Percentiles rank a stretch among this genome's conserved stretches.
Conservation (phyloP, 2,329 filamentous ascomycete species). For the Hypoxylon sp. region DNA sequence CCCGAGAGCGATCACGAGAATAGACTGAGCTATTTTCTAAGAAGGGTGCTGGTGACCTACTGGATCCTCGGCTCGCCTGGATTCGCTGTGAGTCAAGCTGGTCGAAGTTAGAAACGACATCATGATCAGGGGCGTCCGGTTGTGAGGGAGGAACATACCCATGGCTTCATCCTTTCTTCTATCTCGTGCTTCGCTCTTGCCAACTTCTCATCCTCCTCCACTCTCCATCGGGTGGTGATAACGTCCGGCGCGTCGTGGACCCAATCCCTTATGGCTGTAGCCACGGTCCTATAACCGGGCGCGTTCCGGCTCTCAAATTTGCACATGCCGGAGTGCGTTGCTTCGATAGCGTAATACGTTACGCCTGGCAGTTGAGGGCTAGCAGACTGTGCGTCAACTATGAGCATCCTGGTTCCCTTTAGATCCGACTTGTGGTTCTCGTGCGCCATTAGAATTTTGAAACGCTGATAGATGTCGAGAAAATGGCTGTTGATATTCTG, state of each 20-base stretch:
- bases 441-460: slow-evolving; percentile 81
- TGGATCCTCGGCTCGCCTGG: slow-evolving; percentile 46
- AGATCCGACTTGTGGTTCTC: slow-evolving; percentile 80
- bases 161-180: slow-evolving; percentile 60
- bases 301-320: slow-evolving; percentile 67
- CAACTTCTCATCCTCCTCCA: slow-evolving; percentile 68
- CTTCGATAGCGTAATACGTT: slow-evolving; percentile 74
- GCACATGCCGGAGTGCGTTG: slow-evolving; percentile 58
- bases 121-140: background rate
- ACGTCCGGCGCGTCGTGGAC: slow-evolving; percentile 65
- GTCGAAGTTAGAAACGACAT: slow-evolving; percentile 32
- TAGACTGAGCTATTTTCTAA: slow-evolving; percentile 39
- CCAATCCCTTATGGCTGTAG: slow-evolving; percentile 65
- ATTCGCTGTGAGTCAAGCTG: slow-evolving; percentile 51
- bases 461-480: slow-evolving; percentile 76
- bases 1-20: slow-evolving; percentile 44
- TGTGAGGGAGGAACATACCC: slow-evolving; percentile 49
- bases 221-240: slow-evolving; percentile 69
- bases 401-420: slow-evolving; percentile 70
- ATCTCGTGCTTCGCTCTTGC: slow-evolving; percentile 60
- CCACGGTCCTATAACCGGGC: slow-evolving; percentile 72
- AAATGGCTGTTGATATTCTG: slow-evolving; percentile 82
- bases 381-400: slow-evolving; percentile 79
- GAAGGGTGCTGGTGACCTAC: slow-evolving; percentile 51
- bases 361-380: slow-evolving; percentile 77